Base-by-base conservation (phyloP, 1,284 basidiomycete species). In the Sphaerobolus stellatus region DNA sequence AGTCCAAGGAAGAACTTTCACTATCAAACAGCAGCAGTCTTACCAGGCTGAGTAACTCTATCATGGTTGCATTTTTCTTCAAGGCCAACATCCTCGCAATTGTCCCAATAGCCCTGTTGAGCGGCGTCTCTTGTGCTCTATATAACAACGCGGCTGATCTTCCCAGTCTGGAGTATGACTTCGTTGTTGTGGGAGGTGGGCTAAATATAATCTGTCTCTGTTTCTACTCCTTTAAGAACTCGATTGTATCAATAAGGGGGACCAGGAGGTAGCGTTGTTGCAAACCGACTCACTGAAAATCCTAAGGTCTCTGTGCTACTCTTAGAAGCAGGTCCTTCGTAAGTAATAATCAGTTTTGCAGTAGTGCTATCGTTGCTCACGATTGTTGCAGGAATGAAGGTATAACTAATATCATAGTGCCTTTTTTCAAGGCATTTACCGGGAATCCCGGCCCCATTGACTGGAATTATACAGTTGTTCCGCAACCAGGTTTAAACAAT, bases 391-490 rank as follows among this genome's bases (percentile, higher is more conserved):
- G 11, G 13, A 36, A 11, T 36, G 13, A 11, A 36, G n/a, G n/a
- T n/a, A n/a, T n/a, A n/a, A n/a, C n/a, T n/a, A n/a, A n/a, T n/a
- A n/a, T n/a, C n/a, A n/a, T n/a, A n/a, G n/a, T n/a, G n/a, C n/a
- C n/a, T n/a, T n/a, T n/a, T n/a, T n/a, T n/a, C n/a, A 45, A 16
- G 24, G n/a, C 41, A 14, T 43, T 18, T 4, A 11, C 18, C 41
- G 22, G 22, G 41, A 43, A 2, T 22, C 20, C 20, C 18, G 41
- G 41, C 28, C 13, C 36, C 4, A 49, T 25, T 25, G 25, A 27
- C 27, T 52, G 50, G 50, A 52, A 52, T 40, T 52, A 50, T 33
- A 52, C 50, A 18, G 27, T 29, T 2, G 24, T 29, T 5, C 3
- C 50, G 13, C 50, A 52, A 22, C 41, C 50, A 8, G 50, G 24